phyloP scores from a whole-genome alignment of 176 grass and related monocot genomes.

The Ampelocalamus luodianensis region DNA sequence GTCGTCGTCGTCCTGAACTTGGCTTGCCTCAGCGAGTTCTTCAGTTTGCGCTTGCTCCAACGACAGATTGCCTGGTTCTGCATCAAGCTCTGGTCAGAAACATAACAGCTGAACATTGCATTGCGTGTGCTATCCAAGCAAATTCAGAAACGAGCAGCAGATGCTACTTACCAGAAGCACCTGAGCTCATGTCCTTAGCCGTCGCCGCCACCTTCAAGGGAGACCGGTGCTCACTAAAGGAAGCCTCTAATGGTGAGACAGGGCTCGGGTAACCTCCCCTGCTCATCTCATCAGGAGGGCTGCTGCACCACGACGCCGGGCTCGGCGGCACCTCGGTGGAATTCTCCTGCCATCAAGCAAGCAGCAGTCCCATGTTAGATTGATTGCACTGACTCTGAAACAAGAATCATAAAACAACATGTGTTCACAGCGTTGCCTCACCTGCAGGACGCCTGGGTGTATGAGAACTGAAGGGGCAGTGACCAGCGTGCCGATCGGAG shows the following conservation, averaged over 20 bases:
- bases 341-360: conserved; percentile 75
- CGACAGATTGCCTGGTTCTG: conserved; percentile 37
- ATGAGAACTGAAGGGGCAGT: conserved; percentile 74
- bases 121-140: background rate
- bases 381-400: background rate
- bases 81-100: background rate
- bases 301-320: conserved; percentile 89
- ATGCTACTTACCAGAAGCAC: conserved; percentile 50
- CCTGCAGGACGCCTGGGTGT: conserved; percentile 73
- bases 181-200: conserved; percentile 47
- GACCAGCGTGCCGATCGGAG: conserved; percentile 55
- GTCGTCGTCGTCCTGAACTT: conserved; percentile 17
- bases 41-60: conserved; percentile 43
- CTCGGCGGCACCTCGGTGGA: conserved; percentile 96
- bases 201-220: conserved; percentile 31
- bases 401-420: background rate
- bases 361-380: background rate
- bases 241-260: conserved; percentile 77
- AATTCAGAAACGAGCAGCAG: conserved; percentile 31
- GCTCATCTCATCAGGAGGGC: conserved; percentile 74
- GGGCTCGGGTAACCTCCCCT: conserved; percentile 85
- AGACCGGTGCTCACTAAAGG: conserved; percentile 66
- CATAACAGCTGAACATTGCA: background rate
- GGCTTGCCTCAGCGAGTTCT: conserved; percentile 39
- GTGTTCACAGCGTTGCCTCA: conserved; percentile 32